phyloP scores from a whole-genome alignment of 176 grass and related monocot species.

The Oryza meyeriana region DNA sequence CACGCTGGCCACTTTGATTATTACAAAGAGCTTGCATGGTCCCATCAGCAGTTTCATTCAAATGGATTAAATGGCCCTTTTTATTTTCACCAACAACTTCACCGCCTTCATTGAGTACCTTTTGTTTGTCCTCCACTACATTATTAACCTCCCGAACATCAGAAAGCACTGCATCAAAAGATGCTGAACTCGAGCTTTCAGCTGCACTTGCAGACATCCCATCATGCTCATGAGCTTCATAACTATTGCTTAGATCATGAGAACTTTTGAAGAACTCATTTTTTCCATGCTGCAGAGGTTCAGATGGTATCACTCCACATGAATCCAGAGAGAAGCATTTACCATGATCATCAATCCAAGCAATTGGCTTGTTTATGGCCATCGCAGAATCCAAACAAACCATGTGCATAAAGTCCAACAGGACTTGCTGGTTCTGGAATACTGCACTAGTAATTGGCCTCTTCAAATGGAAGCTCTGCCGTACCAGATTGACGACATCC shows the following conservation, averaged over 20 bases:
- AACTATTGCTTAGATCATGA: slow-evolving; percentile 11
- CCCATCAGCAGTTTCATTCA: slow-evolving; percentile 20
- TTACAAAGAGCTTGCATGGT: not conserved
- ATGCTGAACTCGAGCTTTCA: slow-evolving; percentile 71
- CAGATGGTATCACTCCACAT: slow-evolving; percentile 31
- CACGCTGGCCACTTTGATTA: slow-evolving; percentile 10
- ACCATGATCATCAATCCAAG: slow-evolving; percentile 74
- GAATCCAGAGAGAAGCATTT: slow-evolving; percentile 64
- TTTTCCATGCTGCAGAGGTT: slow-evolving; percentile 23
- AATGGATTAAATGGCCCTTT: slow-evolving; percentile 18
- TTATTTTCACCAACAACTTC: slow-evolving; percentile 45
- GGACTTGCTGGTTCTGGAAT: slow-evolving; percentile 43
- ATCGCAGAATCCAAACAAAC: slow-evolving; percentile 53
- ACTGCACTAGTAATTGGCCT: slow-evolving; percentile 56
- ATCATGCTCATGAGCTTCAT: slow-evolving; percentile 25
- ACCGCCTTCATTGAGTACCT: slow-evolving; percentile 12
- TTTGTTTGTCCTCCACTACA: not conserved
- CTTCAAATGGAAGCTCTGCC: slow-evolving; percentile 56
- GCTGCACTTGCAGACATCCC: slow-evolving; percentile 33
- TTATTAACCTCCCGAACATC: slow-evolving; percentile 44
- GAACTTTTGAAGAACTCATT: not conserved
- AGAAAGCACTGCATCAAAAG: slow-evolving; percentile 48
- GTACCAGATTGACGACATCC: slow-evolving; percentile 46
- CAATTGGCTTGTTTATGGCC: slow-evolving; percentile 56
- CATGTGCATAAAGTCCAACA: slow-evolving; percentile 81